Conservation (phyloP, 352 stramenopile species). For the Pythium coloratum region DNA sequence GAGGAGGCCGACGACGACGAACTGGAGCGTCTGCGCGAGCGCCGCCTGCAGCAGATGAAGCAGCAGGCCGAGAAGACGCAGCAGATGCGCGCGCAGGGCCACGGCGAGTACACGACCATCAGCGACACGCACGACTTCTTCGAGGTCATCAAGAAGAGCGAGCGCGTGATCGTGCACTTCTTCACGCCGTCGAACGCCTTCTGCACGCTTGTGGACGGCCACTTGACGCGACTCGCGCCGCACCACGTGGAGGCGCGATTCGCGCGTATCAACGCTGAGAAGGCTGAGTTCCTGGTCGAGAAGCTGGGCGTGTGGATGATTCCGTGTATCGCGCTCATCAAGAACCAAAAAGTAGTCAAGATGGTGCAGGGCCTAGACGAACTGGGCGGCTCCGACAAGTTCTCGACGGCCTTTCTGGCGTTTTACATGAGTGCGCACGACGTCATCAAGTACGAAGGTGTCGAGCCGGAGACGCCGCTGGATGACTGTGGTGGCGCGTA, state of each 20-base stretch:
- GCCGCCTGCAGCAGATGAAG: conserved; percentile 77
- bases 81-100: conserved; percentile 73
- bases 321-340: conserved; percentile 94
- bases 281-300: conserved; percentile 95
- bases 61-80: conserved; percentile 64
- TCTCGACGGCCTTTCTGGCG: conserved; percentile 90
- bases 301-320: conserved; percentile 96
- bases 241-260: conserved; percentile 95
- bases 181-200: conserved; percentile 92
- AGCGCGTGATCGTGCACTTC: conserved; percentile 95
- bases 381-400: conserved; percentile 92
- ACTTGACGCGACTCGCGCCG: conserved; percentile 88
- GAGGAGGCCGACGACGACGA: conserved; percentile 88
- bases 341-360: conserved; percentile 95
- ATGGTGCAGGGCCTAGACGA: conserved; percentile 96
- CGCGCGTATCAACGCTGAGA: conserved; percentile 96
- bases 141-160: conserved; percentile 90
- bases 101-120: conserved; percentile 90
- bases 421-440: conserved; percentile 92
- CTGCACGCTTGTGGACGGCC: conserved; percentile 93
- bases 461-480: conserved; percentile 53
- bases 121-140: conserved; percentile 95
- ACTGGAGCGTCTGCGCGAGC: conserved; percentile 85
- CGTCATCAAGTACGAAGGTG: conserved; percentile 96
- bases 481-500: conserved; percentile 74